Evolutionary conservation across 805 yeast genomes (phyloP), one percentile per base, ranked within the genome.

Genomic region (Grigorovia yakushimaensis): DNA sequence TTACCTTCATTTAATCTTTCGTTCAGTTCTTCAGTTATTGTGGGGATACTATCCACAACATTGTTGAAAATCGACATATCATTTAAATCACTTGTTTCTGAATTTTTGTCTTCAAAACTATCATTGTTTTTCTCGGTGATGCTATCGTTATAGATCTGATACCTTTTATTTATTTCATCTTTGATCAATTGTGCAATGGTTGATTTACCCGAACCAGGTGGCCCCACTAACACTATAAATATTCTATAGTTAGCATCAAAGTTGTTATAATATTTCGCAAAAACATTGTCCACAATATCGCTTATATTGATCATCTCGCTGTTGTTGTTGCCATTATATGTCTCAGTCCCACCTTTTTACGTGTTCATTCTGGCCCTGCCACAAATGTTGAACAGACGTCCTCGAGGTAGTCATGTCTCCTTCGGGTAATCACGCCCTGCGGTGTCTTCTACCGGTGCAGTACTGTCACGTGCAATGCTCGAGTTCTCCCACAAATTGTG

Each of bases 161-260:
- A 66, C 51, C 55, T 48, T 21, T 53, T 47, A 52, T 71, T 76
- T n/a, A 81, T 55, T 5, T 54, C 53, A 4, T 62, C 58, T 33
- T 73, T 73, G 5, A 87, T 65, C 4, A 62, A 47, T 37, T 59
- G 58, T 1, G 89, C 80, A 35, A 81, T 57, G 0, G 94, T 84
- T 3, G 89, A 75, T 61, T 87, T 87, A 0, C 96, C 96, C 0
- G 89, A 78, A 5, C 96, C 96, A 2, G 96, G 95, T 0, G 80
- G 73, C 1, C 95, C 96, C 2, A 81, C 79, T 11, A 88, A 57
- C 0, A 83, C 67, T 9, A 88, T 68, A 17, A 82, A 49, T 2
- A 79, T 60, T 52, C 89, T 66, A 49, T 75, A 71, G 38, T 61
- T 59, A 0, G 51, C 49, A 13, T 63, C 56, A 15, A 54, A 42